Evolutionary conservation across 2,329 filamentous ascomycete genomes (phyloP).

Genomic region (Colletotrichum liaoningense): DNA sequence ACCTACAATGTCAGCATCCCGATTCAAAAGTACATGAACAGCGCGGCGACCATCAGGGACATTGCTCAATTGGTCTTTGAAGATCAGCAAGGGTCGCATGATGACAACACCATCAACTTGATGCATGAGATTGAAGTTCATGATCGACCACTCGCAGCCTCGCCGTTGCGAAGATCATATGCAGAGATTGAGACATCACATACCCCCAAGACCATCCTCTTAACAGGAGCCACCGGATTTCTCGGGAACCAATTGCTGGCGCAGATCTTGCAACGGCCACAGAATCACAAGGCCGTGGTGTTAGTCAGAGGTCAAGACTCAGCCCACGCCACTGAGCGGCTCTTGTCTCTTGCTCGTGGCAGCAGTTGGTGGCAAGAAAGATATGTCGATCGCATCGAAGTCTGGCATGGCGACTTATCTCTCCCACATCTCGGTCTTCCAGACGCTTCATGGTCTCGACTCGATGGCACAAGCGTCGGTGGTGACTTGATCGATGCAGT

Average conservation of each 20-base stretch:
- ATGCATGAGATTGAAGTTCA: constrained; percentile 15
- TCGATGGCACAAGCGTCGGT: constrained; percentile 5
- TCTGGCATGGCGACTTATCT: constrained; percentile 28
- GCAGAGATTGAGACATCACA: too few species aligned
- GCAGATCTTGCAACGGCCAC: constrained; percentile 8
- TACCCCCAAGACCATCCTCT: not conserved
- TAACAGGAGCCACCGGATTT: constrained; percentile 36
- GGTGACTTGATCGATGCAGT: constrained; percentile 8
- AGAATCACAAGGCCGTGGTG: constrained; percentile 9
- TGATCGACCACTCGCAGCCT: not conserved
- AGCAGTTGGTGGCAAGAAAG: constrained; percentile 37
- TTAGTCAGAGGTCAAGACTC: constrained; percentile 29
- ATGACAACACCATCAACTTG: not conserved
- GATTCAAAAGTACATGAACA: constrained; percentile 26
- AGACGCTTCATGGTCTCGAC: constrained; percentile 9
- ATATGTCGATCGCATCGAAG: constrained; percentile 10
- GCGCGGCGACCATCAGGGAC: constrained; percentile 13
- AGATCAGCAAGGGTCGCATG: not conserved
- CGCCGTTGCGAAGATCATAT: not conserved
- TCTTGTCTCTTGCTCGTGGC: constrained; percentile 23
- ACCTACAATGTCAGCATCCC: constrained; percentile 12
- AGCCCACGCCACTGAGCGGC: constrained; percentile 27
- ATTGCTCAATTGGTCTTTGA: constrained; percentile 12
- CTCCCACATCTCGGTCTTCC: constrained; percentile 9
- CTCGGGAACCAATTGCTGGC: constrained; percentile 34